Base-by-base conservation (phyloP, 108 stramenopile species). In the Conticribra weissflogii region DNA sequence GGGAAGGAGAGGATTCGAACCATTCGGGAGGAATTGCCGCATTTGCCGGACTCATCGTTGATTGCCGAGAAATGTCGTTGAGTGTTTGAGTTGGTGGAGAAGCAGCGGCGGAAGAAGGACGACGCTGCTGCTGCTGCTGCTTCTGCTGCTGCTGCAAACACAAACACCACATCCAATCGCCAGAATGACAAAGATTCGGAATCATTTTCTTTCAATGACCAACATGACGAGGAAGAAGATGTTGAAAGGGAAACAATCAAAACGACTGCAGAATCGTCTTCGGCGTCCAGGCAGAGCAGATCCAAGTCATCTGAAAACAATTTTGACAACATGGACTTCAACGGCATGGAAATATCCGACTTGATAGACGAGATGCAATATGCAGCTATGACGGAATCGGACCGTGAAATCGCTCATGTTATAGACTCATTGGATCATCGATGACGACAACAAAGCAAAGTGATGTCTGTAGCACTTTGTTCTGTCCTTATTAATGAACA, bases 31-130 rank as follows among this genome's bases (percentile, higher is more conserved):
- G 73, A 80, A 19, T 27, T 80, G 46, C 68, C 46, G 30, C 54
- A 52, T 28, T 57, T 80, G 48, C 79, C 79, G 9, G 68, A 80
- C 17, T 68, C 79, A 4, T 50, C 50, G 22, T 41, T 72, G 66
- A 66, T 78, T 67, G 65, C 72, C 2, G 72, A n/a, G 3, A 72
- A 78, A 24, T 78, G 77, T 68, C 47, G 62, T 5, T 24, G 62
- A 19, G 48, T 77, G 5, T 69, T 77, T 56, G 62, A 77, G 44
- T 32, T 47, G 55, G 76, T 63, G n/a, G 45, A 63, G 54, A 69
- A 61, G 18, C 18, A 16, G 19, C 12, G 19, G 16, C 19, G 12
- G 50, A 51, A 21, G 16, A 51, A 51, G 18, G 50, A 5, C 4
- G 50, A n/a, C n/a, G n/a, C n/a, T n/a, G n/a, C n/a, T n/a, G n/a